Percentiles rank a stretch among this genome's conserved stretches.
Evolutionary conservation across 1,284 basidiomycete genomes (phyloP).

Genomic region (Fomitopsis pinicola): DNA sequence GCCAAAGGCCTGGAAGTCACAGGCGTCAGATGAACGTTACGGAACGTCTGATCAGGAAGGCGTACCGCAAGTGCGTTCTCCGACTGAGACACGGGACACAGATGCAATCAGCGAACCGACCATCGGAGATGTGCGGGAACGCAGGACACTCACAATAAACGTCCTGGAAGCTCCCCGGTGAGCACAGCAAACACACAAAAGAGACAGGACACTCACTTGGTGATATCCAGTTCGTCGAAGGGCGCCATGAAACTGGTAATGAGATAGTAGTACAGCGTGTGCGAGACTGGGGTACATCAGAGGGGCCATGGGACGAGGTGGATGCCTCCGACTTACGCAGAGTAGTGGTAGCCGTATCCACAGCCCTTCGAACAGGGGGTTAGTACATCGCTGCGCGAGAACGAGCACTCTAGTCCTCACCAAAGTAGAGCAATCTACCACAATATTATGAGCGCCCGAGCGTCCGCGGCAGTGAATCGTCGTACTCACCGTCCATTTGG

Average conservation of each 20-base stretch:
- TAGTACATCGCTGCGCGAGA: neutral
- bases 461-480: neutral
- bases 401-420: constrained; percentile 13
- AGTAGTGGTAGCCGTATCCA: constrained; percentile 23
- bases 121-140: neutral
- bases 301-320: neutral
- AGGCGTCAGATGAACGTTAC: neutral
- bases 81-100: constrained; percentile 19
- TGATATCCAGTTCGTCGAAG: constrained; percentile 28
- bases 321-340: constrained; percentile 25
- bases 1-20: constrained; percentile 23
- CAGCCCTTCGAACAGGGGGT: constrained; percentile 13
- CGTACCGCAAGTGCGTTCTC: constrained; percentile 32
- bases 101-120: neutral
- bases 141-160: constrained; percentile 31
- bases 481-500: constrained; percentile 26
- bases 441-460: neutral
- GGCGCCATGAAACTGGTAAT: constrained; percentile 31
- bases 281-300: constrained; percentile 24
- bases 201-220: constrained; percentile 25
- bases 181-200: neutral
- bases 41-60: neutral
- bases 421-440: constrained; percentile 28
- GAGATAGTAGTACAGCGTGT: constrained; percentile 36
- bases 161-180: constrained; percentile 20